Evolutionary conservation across 495 filamentous ascomycete species (phyloP), one percentile per base, ranked within the genome.

Genomic region (Podospora pseudoanserina): DNA sequence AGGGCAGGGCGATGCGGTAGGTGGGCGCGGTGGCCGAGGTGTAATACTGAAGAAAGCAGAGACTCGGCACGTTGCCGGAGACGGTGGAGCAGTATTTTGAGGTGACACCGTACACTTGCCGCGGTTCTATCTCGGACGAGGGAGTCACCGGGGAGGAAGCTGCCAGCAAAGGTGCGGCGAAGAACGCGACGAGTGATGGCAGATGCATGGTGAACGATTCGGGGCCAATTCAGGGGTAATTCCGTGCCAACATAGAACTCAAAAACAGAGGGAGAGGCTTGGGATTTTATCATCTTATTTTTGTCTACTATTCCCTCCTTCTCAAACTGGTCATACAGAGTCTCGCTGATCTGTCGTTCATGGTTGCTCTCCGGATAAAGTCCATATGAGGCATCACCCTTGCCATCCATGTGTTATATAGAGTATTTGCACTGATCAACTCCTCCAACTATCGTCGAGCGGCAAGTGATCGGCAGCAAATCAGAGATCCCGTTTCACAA

Each of bases 1-100:
- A 73, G 7, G 83, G 81, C 19, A 84, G 76, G 7, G 83, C 81
- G 53, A 85, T 75, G 3, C 81, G 77, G 67, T 73, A 79, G 3
- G 58, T 55, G 30, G 65, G 67, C 16, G 63, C 23, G 44, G 62
- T 18, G 28, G 61, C 16, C 13, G 61, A 63, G 28, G 34, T 49
- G 32, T 63, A 63, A 66, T 71, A 49, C 56, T 75, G 49, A 26
- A 71, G 65, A 65, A 66, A 73, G 69, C 73, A 75, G 32, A 75
- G 39, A n/a, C n/a, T 26, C 55, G 55, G 55, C 0, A 58, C 55
- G 32, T 32, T 49, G 0, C 23, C 13, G 13, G 68, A 67, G 7
- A 49, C 23, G 18, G 72, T 13, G 23, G 27, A 49, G 68, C 72
- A 74, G 68, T 71, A 71, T 16, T 68, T 65, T 19, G 69, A 67